Percentiles rank a stretch among this genome's conserved stretches.
These are phyloP conservation scores for Xylariaceae sp. DNA, from an alignment of 2,329 filamentous ascomycete genomes.

Conservation along the genomic window DNA sequence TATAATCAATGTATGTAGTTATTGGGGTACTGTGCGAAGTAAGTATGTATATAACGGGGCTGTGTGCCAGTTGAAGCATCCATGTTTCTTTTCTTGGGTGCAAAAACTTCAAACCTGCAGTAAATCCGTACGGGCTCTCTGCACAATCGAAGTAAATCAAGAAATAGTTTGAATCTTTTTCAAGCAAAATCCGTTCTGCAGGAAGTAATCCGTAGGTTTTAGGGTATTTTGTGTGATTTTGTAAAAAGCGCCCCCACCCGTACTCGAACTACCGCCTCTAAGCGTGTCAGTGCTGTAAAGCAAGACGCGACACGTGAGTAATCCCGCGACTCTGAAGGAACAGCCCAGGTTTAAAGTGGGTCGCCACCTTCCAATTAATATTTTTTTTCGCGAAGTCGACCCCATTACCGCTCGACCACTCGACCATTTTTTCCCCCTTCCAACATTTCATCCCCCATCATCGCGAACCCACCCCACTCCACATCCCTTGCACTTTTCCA, in stretches of 20 bases:
- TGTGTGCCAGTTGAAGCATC: background rate
- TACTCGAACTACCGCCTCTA: constrained; percentile 15
- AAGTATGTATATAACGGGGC: background rate
- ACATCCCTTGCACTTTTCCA: background rate
- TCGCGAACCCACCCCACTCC: constrained; percentile 6
- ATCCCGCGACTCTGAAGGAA: background rate
- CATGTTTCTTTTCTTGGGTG: too few relatives aligned
- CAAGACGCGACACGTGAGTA: background rate
- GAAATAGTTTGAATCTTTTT: too few relatives aligned
- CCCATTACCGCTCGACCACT: constrained; percentile 18
- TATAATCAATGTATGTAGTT: background rate
- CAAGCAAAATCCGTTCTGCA: background rate
- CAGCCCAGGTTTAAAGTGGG: background rate
- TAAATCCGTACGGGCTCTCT: too few relatives aligned
- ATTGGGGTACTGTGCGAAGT: background rate
- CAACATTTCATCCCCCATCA: background rate
- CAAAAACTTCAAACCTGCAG: too few relatives aligned
- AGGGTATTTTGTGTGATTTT: background rate
- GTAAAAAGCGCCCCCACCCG: constrained; percentile 5
- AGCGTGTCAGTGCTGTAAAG: background rate
- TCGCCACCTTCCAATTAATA: constrained; percentile 3
- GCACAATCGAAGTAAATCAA: too few relatives aligned
- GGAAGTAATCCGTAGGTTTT: background rate
- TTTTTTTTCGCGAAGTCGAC: constrained; percentile 6
- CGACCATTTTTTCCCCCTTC: constrained; percentile 5